Base-by-base conservation (phyloP, 768 basidiomycete genomes). In the Clitopilus passeckerianus region DNA sequence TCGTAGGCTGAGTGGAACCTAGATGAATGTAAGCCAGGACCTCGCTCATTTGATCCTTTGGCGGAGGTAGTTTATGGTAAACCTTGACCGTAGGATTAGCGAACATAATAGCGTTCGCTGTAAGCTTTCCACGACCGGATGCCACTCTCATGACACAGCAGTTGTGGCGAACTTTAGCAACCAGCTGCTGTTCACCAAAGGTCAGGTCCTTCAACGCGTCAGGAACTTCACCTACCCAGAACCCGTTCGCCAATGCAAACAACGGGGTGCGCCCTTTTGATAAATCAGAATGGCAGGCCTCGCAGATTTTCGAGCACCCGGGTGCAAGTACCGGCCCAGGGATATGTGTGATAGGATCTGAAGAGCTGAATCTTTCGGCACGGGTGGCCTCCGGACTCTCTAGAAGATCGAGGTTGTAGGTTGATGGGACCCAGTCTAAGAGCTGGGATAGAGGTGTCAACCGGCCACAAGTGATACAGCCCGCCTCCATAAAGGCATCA, bases 191-290 rank as follows among this genome's bases (percentile, higher is more conserved):
- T 59, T 77, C 75, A 2, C 60, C 60, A 43, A 66, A 72, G 0
- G 46, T 67, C 1, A 77, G 56, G 8, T 53, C 52, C 15, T 57
- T n/a, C 2, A 77, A 59, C 15, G 61, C 61, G 1, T 41, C 3
- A 5, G 73, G 76, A 0, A 75, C 65, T 18, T 70, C 63, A 14
- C 76, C 76, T 6, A 77, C 6, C 74, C 75, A 77, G 1, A 74
- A 57, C 2, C 70, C 70, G 56, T 71, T 72, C 1, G 5, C 2
- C 10, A 41, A 9, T 5, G 37, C 37, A 3, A 14, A 5, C 10
- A 5, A 5, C 5, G 37, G 37, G 2, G n/a, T 41, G 3, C n/a
- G 15, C 2, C 15, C 37, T 5, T 18, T 14, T 12, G 5, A 5
- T 18, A 41, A 9, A 3, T 14, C 15, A 18, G 37, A 41, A 12